These are phyloP conservation scores for Hanseniaspora uvarum DNA, from an alignment of 1,139 yeast genomes.

Conservation along the genomic window DNA sequence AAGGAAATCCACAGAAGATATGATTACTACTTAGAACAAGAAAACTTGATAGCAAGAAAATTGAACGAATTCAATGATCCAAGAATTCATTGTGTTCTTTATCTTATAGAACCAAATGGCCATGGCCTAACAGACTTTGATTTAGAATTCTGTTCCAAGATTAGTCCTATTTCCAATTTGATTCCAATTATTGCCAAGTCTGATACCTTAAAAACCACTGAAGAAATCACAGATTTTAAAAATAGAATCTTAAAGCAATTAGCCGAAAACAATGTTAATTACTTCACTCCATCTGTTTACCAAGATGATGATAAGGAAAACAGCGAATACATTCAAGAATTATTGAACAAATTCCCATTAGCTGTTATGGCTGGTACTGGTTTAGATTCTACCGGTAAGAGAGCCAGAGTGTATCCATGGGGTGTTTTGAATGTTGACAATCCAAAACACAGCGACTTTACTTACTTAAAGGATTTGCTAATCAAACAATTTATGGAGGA, in stretches of 20 bases:
- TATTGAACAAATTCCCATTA: constrained; percentile 71
- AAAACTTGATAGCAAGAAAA: constrained; percentile 76
- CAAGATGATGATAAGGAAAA: constrained; percentile 86
- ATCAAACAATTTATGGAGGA: constrained; percentile 89
- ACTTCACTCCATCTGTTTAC: constrained; percentile 69
- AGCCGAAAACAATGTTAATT: constrained; percentile 59
- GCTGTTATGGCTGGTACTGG: constrained; percentile 88
- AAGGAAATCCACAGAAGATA: constrained; percentile 81
- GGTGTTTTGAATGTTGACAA: constrained; percentile 94
- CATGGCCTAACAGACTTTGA: constrained; percentile 86
- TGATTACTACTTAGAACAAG: constrained; percentile 80
- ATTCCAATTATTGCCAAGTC: constrained; percentile 93
- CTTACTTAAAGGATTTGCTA: constrained; percentile 77
- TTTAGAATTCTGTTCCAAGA: constrained; percentile 74
- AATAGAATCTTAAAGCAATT: constrained; percentile 67
- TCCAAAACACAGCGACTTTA: constrained; percentile 88
- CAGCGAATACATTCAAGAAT: constrained; percentile 50
- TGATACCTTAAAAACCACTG: constrained; percentile 74
- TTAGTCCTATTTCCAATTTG: constrained; percentile 84
- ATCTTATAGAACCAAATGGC: constrained; percentile 94
- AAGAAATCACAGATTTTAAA: constrained; percentile 70
- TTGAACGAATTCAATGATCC: constrained; percentile 44
- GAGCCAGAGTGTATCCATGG: constrained; percentile 97
- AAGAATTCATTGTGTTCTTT: constrained; percentile 77
- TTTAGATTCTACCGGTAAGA: constrained; percentile 66